A percentile compares a stretch with the other conserved stretches of the same genome.
phyloP scores from a whole-genome alignment of 192 early-diverging fungal genomes.

The Rhizophagus prolifer region DNA sequence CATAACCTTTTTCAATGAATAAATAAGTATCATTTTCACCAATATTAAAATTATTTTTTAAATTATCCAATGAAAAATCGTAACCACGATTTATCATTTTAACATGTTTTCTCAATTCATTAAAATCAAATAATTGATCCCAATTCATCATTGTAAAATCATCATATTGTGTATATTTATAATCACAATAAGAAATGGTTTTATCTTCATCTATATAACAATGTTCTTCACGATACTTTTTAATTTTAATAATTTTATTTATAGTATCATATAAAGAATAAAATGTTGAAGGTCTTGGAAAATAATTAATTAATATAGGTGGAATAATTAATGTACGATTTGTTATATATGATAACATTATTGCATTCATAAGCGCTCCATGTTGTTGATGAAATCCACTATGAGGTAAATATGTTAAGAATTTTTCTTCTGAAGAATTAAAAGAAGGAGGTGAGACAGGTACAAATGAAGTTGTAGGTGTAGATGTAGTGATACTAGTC shows the following conservation, averaged over 20 bases:
- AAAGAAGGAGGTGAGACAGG: too few species aligned
- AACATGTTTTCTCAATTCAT: neutral
- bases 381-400: neutral
- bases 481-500: too few species aligned
- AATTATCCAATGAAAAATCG: neutral
- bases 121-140: neutral
- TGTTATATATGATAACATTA: neutral
- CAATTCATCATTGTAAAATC: neutral
- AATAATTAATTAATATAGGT: neutral
- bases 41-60: neutral
- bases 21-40: neutral
- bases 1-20: neutral
- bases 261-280: too few species aligned
- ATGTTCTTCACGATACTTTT: too few species aligned
- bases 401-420: neutral
- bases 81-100: neutral
- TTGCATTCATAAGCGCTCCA: neutral
- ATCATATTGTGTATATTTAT: neutral
- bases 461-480: too few species aligned
- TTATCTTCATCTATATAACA: too few species aligned
- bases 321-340: neutral
- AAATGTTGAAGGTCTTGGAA: neutral
- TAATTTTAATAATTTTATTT: too few species aligned
- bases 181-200: neutral
- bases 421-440: neutral